phyloP scores from a whole-genome alignment of 441 rosid genomes.

The Arabidopsis hybrid region DNA sequence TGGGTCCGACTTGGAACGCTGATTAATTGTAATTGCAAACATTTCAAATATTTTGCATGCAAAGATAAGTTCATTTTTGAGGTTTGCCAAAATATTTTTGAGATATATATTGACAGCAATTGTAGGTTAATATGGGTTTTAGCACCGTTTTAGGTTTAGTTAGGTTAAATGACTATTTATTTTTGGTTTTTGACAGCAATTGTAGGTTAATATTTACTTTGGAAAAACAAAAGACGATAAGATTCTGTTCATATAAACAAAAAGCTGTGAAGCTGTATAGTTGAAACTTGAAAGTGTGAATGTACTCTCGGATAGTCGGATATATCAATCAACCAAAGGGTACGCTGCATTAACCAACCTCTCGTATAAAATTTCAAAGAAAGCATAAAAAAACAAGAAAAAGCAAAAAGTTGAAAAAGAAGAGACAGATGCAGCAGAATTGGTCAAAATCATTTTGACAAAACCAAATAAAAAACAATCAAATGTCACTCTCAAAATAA shows the following conservation, averaged over 20 bases:
- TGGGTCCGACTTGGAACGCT: conserved; percentile 32
- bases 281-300: conserved; percentile 11
- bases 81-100: too few relatives aligned
- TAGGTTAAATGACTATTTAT: neutral
- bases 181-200: neutral
- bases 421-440: conserved; percentile 40
- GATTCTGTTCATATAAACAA: conserved; percentile 1
- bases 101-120: too few relatives aligned
- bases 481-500: conserved; percentile 43
- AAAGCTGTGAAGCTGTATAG: conserved; percentile 6
- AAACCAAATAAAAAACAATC: conserved; percentile 20
- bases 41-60: conserved; percentile 32
- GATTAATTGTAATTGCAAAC: conserved; percentile 6
- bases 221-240: neutral
- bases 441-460: conserved; percentile 43
- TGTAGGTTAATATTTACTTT: too few relatives aligned
- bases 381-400: neutral
- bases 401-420: conserved; percentile 37
- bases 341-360: conserved; percentile 33
- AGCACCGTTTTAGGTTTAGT: neutral
- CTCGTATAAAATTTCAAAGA: conserved; percentile 19
- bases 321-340: conserved; percentile 22
- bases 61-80: too few relatives aligned
- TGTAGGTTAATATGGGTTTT: neutral
- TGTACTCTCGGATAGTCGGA: conserved; percentile 25